Evolutionary conservation across 2,329 filamentous ascomycete species (phyloP), one percentile per base, ranked within the genome.

Genomic region (Sclerotinia sclerotiorum): DNA sequence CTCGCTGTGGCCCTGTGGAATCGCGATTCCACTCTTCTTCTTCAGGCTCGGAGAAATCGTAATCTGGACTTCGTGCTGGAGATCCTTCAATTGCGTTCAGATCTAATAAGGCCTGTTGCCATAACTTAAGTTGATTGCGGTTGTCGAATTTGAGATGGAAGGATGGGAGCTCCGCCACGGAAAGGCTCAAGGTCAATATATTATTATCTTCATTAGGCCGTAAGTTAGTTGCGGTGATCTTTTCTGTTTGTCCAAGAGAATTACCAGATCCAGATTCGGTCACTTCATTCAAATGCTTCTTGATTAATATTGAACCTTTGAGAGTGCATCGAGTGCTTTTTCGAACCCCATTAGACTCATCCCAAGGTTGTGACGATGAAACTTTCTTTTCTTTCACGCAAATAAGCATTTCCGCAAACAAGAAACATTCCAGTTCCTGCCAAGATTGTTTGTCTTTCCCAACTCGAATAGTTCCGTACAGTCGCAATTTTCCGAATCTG

Each of bases 381-480:
- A 83, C 73, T 81, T 94, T 97, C 85, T 97, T 98, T 81, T 98
- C 95, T 80, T 98, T 99, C 70, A 99, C 93, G 77, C 95, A 99
- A 72, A 99, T 99, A 75, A 99, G 90, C 95, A 99, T 99, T 81
- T 99, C 95, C 5, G 91, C 92, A 77, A 99, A 99, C 42, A 99
- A 85, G 78, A 93, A 99, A 79, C 95, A 99, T 79, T 99, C 94
- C 67, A 99, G 82, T 78, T 98, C 95, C 82, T 99, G 95, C 95
- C 95, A 99, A 8, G 94, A 94, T 72, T 94, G 85, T 73, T 93
- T 93, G 79, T 99, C 95, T 80, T 99, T 99, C 74, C 95, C 95
- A 29, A 99, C 95, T 65, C 92, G 89, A 68, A 99, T 87, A 2
- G 90, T 94, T 39, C 93, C 94, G 76, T 97, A 94, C 44, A 98